A percentile compares a stretch with the other conserved stretches of the same genome.
Evolutionary conservation across 2,329 filamentous ascomycete genomes (phyloP).

Genomic region (Tolypocladium endophyticum): DNA sequence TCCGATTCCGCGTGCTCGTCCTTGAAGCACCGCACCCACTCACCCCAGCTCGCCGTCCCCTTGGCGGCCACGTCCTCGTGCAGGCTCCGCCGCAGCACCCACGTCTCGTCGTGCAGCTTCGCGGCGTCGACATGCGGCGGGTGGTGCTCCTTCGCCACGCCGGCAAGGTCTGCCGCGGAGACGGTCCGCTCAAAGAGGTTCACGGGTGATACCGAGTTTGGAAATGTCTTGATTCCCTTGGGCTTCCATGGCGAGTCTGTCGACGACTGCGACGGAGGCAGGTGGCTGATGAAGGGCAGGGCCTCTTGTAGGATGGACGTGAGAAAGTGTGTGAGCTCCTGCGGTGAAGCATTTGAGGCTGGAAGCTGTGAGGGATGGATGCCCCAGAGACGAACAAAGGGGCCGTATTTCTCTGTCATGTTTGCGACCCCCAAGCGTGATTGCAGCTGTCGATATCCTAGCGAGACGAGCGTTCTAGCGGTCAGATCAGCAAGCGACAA

Average conservation of each 20-base stretch:
- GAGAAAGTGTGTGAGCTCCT: slow-evolving; percentile 41
- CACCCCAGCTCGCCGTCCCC: slow-evolving; percentile 51
- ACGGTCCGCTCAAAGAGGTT: slow-evolving; percentile 43
- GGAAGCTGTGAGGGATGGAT: slow-evolving; percentile 38
- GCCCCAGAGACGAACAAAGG: slow-evolving; percentile 44
- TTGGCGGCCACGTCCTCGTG: slow-evolving; percentile 41
- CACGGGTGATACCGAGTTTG: slow-evolving; percentile 39
- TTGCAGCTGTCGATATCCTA: background rate
- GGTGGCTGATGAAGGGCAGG: slow-evolving; percentile 44
- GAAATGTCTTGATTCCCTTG: slow-evolving; percentile 37
- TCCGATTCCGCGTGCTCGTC: slow-evolving; percentile 31
- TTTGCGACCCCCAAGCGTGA: background rate
- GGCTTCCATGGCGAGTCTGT: slow-evolving; percentile 32
- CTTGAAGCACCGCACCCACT: slow-evolving; percentile 52
- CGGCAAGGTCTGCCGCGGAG: slow-evolving; percentile 29
- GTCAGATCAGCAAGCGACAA: background rate
- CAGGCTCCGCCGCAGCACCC: slow-evolving; percentile 52
- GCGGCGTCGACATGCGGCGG: slow-evolving; percentile 11
- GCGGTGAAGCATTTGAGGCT: slow-evolving; percentile 20
- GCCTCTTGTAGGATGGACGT: slow-evolving; percentile 45
- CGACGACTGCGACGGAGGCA: slow-evolving; percentile 26
- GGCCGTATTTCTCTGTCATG: slow-evolving; percentile 22
- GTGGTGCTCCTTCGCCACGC: slow-evolving; percentile 22
- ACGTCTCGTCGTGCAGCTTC: slow-evolving; percentile 36
- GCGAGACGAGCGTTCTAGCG: background rate